Evolutionary conservation across 2,329 filamentous ascomycete genomes (phyloP).

Genomic region (Ophiostoma himal-ulmi): DNA sequence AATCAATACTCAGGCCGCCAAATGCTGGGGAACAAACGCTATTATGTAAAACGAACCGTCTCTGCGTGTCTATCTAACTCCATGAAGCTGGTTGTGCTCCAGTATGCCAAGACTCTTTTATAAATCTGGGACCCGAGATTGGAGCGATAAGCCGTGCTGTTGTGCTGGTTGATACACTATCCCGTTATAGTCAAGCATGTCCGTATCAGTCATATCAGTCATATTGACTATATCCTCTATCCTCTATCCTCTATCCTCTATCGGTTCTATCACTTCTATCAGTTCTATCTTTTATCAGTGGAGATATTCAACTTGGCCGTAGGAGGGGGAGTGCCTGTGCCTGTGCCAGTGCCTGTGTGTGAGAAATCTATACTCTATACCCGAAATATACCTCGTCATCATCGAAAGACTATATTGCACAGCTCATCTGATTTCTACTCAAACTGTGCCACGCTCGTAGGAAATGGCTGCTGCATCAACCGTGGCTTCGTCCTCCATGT

Average conservation of each 20-base stretch:
- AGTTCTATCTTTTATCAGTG: background rate
- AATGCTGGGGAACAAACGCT: background rate
- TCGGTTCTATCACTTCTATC: too few species aligned
- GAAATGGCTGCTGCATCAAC: background rate
- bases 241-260: too few species aligned
- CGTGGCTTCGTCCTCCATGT: conserved; percentile 11
- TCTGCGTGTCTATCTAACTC: background rate
- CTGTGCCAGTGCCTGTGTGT: background rate
- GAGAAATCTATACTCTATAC: background rate
- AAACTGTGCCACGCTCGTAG: background rate
- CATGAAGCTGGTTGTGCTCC: background rate
- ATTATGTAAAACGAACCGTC: background rate
- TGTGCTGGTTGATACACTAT: background rate
- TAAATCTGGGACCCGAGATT: background rate
- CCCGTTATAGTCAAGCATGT: background rate
- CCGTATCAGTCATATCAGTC: background rate
- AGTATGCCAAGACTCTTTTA: background rate
- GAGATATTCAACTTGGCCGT: background rate
- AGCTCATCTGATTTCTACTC: background rate
- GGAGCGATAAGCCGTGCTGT: background rate
- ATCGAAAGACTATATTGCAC: background rate
- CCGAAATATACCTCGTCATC: background rate
- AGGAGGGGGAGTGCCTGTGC: background rate
- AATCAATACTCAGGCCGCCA: background rate
- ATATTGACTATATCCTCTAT: background rate